phyloP scores from a whole-genome alignment of 495 filamentous ascomycete species.

The Acidiella bohemica region DNA sequence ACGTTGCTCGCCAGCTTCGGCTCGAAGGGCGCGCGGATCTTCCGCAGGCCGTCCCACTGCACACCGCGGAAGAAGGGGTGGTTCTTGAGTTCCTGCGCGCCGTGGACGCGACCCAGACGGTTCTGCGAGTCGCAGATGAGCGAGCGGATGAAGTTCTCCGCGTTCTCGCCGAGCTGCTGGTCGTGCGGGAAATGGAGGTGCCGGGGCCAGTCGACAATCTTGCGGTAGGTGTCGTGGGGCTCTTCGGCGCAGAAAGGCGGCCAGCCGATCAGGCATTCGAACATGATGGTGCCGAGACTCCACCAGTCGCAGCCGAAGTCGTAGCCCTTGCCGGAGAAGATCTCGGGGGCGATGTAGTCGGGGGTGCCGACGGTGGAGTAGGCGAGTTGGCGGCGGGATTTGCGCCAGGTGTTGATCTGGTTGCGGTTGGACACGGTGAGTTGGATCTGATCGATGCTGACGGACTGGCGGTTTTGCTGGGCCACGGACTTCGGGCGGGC shows the following conservation, averaged over 20 bases:
- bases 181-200: constrained; percentile 95
- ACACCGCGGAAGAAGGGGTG: constrained; percentile 96
- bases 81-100: constrained; percentile 75
- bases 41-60: constrained; percentile 77
- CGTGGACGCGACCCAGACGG: constrained; percentile 69
- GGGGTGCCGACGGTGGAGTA: constrained; percentile 98
- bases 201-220: constrained; percentile 96
- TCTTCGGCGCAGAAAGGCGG: constrained; percentile 98
- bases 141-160: constrained; percentile 77
- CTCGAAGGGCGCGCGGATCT: constrained; percentile 90
- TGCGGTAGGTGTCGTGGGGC: constrained; percentile 91
- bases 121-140: constrained; percentile 85
- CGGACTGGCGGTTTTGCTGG: constrained; percentile 74
- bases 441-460: constrained; percentile 95
- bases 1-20: constrained; percentile 80
- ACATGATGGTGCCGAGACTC: constrained; percentile 98
- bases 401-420: constrained; percentile 96
- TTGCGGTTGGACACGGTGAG: constrained; percentile 92
- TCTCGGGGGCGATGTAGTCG: constrained; percentile 97
- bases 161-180: constrained; percentile 70
- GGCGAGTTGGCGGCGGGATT: constrained; percentile 84
- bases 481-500: constrained; percentile 53
- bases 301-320: constrained; percentile 98
- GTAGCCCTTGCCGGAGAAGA: constrained; percentile 93
- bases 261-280: constrained; percentile 97